Base-by-base conservation (phyloP, 2,329 filamentous ascomycete species). In the Colletotrichum tropicale region DNA sequence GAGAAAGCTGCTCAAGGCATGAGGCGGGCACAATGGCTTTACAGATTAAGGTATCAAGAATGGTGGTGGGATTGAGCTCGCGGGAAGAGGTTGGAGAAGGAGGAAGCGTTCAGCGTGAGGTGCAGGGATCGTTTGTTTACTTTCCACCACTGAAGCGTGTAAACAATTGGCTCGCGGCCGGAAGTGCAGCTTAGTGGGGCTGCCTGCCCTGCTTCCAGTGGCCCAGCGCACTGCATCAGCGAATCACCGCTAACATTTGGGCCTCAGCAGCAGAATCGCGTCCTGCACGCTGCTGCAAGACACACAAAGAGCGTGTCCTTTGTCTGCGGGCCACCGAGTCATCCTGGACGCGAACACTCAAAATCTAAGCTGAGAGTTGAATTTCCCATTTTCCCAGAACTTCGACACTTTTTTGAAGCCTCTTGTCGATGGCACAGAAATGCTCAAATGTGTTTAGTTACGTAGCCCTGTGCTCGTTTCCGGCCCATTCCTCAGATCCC, bases 121-220 rank as follows among this genome's bases (percentile, higher is more conserved):
- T 32, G 52, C 74, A 76, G 74, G 74, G 74, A 66, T 76, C 26
- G 71, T 76, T 76, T 76, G 74, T 76, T 76, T 76, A 76, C 74
- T 76, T 76, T 75, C 60, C 21, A 38, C 52, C 32, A 24, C 43
- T 43, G 62, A 66, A 73, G 74, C 67, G 74, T 71, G 74, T 76
- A 76, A 76, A 76, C 74, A 76, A 76, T 65, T 71, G 60, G 71
- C 66, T 30, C 61, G 61, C 32, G 68, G 66, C 73, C 68, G 64
- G 70, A 43, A 13, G 69, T 75, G 70, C 70, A 32, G 36, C n/a
- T 30, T 74, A 60, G 74, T 76, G 74, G 70, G 74, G 70, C 70
- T 16, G 52, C n/a, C 16, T 34, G 66, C 48, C 66, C 66, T 58
- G 48, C 66, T 68, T 43, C n/a, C 24, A n/a, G 32, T 24, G 48